Conservation (phyloP, 1,139 yeast genomes). For the Nakaseomyces delphensis region DNA sequence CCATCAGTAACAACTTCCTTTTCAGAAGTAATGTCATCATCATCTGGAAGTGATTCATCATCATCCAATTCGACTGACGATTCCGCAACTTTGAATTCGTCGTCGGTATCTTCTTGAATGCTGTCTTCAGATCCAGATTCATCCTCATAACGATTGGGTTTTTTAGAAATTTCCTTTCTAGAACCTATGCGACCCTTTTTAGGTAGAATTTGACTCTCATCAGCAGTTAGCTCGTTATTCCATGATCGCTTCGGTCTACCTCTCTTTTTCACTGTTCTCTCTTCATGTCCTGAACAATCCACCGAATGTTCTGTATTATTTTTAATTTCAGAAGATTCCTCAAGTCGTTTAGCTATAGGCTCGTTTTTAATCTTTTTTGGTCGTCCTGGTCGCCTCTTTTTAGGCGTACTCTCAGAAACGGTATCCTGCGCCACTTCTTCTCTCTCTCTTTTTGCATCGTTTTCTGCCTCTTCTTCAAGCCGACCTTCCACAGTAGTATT, state of each 20-base stretch:
- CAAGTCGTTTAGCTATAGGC: slow-evolving; percentile 3
- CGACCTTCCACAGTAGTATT: no score
- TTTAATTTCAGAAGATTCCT: not conserved
- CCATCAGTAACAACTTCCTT: slow-evolving; percentile 6
- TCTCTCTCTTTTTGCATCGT: not conserved
- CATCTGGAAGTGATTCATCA: not conserved
- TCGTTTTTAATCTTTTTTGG: not conserved
- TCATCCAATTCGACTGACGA: not conserved
- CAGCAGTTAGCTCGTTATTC: not conserved
- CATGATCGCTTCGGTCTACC: slow-evolving; percentile 15
- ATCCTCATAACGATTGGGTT: not conserved
- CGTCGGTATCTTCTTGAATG: slow-evolving; percentile 7
- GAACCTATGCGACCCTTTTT: not conserved
- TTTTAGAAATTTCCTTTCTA: not conserved
- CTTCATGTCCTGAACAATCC: no score
- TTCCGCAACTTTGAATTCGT: slow-evolving; percentile 7
- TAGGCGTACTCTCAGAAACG: no score
- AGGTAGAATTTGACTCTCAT: not conserved
- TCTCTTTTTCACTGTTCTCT: slow-evolving; percentile 12
- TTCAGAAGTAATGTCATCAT: slow-evolving; percentile 4
- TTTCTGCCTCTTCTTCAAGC: not conserved
- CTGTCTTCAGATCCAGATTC: not conserved
- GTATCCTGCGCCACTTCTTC: no score
- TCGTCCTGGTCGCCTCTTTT: slow-evolving; percentile 2
- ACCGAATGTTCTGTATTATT: not conserved